Percentiles rank a stretch among this genome's conserved stretches.
Evolutionary conservation across 202 grass and related monocot species (phyloP).

Genomic region (Setaria viridis): DNA sequence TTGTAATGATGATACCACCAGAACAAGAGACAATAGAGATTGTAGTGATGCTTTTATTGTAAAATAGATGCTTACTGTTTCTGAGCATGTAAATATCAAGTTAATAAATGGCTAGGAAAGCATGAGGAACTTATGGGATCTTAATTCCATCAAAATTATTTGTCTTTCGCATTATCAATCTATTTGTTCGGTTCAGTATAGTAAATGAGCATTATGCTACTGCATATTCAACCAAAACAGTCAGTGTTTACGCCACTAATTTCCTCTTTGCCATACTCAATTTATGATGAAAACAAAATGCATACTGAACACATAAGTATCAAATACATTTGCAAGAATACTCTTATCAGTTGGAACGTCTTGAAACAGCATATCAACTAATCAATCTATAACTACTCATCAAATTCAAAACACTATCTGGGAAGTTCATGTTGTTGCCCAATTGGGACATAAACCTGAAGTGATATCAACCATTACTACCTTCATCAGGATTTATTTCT

Average conservation of each 20-base stretch:
- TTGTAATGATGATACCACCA: conserved; percentile 4
- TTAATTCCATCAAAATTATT: background rate
- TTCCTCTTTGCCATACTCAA: background rate
- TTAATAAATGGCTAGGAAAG: background rate
- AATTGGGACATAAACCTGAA: background rate
- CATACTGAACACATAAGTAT: background rate
- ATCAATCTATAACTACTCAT: background rate
- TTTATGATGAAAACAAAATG: background rate
- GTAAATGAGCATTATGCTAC: background rate
- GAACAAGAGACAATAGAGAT: background rate
- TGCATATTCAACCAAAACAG: conserved; percentile 12
- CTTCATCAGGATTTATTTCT: background rate
- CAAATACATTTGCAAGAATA: background rate
- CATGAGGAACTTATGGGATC: background rate
- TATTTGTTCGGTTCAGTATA: background rate
- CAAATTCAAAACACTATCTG: conserved; percentile 7
- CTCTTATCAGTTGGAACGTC: background rate
- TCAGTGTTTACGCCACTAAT: background rate
- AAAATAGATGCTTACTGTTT: background rate
- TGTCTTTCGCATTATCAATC: background rate
- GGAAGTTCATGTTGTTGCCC: background rate
- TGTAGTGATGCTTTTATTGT: background rate
- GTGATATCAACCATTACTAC: background rate
- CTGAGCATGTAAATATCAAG: background rate
- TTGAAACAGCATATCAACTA: background rate